Conservation (phyloP, 2,329 filamentous ascomycete species). For the Rhynchosporium agropyri region DNA sequence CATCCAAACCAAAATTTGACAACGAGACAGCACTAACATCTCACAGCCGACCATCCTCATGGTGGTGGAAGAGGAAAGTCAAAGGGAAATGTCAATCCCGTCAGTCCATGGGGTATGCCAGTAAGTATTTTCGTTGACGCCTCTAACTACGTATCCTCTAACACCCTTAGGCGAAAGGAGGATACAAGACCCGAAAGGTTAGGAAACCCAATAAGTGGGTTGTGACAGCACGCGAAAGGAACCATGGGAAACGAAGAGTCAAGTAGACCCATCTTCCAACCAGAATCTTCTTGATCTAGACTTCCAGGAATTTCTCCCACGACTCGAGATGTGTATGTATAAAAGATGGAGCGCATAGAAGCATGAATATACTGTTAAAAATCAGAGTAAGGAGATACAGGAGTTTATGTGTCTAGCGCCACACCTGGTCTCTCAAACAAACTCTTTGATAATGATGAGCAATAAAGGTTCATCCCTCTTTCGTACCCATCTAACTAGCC, state of each 20-base stretch:
- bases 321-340: background rate
- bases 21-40: constrained; percentile 33
- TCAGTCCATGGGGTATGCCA: constrained; percentile 94
- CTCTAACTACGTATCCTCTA: constrained; percentile 38
- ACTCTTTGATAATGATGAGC: background rate
- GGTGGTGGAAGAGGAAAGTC: constrained; percentile 99
- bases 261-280: constrained; percentile 50
- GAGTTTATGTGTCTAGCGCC: constrained; percentile 16
- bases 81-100: constrained; percentile 94
- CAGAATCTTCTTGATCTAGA: background rate
- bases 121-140: constrained; percentile 58
- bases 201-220: constrained; percentile 91
- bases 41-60: constrained; percentile 85
- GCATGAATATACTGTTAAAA: constrained; percentile 9
- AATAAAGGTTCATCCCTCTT: background rate
- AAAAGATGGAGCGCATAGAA: constrained; percentile 5
- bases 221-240: constrained; percentile 79
- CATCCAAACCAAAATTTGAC: constrained; percentile 20
- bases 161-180: constrained; percentile 68
- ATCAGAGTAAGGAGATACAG: constrained; percentile 18
- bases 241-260: constrained; percentile 84
- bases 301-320: background rate
- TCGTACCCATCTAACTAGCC: background rate
- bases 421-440: background rate
- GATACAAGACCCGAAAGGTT: constrained; percentile 89